Evolutionary conservation across 1,284 basidiomycete genomes (phyloP), one percentile per base, ranked within the genome.

Genomic region (Melampsora americana): DNA sequence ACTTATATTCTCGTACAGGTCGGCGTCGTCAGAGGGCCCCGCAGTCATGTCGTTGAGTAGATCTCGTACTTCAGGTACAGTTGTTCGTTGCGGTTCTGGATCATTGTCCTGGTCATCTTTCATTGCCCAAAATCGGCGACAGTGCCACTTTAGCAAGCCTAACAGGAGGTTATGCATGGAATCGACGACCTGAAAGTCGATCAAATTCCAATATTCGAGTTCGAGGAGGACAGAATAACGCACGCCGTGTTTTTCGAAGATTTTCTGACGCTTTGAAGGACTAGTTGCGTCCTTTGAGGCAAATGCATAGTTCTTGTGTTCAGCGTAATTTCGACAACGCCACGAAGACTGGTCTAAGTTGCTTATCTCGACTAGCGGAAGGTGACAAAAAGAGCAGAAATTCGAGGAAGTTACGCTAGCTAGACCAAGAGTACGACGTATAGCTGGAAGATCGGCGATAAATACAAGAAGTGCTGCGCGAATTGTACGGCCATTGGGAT

Each of bases 401-500:
- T 64, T 35, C 7, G 50, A 50, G 2, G 77, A 44, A 20, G 28
- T 62, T 32, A 61, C 53, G 12, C 16, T 14, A 20, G 62, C 32
- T 69, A 61, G 76, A 16, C 78, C 78, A 60, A 61, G 70, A 20
- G 67, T 39, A 11, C 70, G 46, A 20, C 76, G 77, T 5, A 65
- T 39, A 48, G 78, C 78, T 11, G 69, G 65, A 32, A 78, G 69
- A 28, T 78, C 78, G 9, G 48, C 68, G 26, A 78, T 64, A 18
- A 79, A 65, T 1, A 67, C 60, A 4, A 65, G 50, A 5, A 78
- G 53, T 6, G 65, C 68, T 0, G 20, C 50, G 0, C 18, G 42
- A 16, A 69, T 59, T 6, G 7, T 3, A 4, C 68, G 35, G n/a
- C 68, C 68, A 7, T 60, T 3, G 4, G 32, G 28, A 59, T 65